These are phyloP conservation scores for Radiomyces spectabilis DNA, from an alignment of 192 early-diverging fungal genomes.

Conservation along the genomic window DNA sequence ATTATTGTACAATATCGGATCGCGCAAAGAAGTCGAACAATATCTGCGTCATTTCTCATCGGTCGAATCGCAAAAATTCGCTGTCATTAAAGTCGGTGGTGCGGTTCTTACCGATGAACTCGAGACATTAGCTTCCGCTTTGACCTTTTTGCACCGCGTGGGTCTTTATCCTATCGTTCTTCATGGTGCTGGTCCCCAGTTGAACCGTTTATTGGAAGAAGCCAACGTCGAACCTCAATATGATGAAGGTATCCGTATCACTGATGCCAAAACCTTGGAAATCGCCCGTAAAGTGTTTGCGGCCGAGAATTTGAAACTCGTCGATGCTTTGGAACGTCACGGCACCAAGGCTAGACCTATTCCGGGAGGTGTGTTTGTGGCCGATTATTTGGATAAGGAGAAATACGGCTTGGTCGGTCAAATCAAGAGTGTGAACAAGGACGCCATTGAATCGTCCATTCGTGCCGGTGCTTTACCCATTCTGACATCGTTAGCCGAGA, in stretches of 20 bases:
- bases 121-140: slow-evolving; percentile 87
- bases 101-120: slow-evolving; percentile 95
- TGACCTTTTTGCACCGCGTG: slow-evolving; percentile 95
- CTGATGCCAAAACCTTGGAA: slow-evolving; percentile 85
- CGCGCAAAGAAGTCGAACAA: slow-evolving; percentile 97
- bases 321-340: slow-evolving; percentile 91
- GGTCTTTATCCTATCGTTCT: slow-evolving; percentile 98
- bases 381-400: slow-evolving; percentile 92
- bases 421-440: slow-evolving; percentile 87
- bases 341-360: slow-evolving; percentile 96
- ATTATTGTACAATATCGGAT: slow-evolving; percentile 97
- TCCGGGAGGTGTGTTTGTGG: slow-evolving; percentile 91
- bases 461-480: slow-evolving; percentile 93
- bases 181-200: slow-evolving; percentile 96
- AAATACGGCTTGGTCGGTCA: slow-evolving; percentile 93
- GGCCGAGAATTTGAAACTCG: slow-evolving; percentile 93
- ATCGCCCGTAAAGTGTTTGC: slow-evolving; percentile 94
- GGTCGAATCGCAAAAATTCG: slow-evolving; percentile 98
- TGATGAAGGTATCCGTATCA: slow-evolving; percentile 95
- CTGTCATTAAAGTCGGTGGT: slow-evolving; percentile 98
- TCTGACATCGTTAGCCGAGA: slow-evolving; percentile 92
- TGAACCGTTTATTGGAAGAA: slow-evolving; percentile 84
- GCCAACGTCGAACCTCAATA: slow-evolving; percentile 97
- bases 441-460: slow-evolving; percentile 88
- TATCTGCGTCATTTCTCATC: slow-evolving; percentile 95